phyloP scores from a whole-genome alignment of 371 early-diverging fungal species.

The Gilbertella persicaria region DNA sequence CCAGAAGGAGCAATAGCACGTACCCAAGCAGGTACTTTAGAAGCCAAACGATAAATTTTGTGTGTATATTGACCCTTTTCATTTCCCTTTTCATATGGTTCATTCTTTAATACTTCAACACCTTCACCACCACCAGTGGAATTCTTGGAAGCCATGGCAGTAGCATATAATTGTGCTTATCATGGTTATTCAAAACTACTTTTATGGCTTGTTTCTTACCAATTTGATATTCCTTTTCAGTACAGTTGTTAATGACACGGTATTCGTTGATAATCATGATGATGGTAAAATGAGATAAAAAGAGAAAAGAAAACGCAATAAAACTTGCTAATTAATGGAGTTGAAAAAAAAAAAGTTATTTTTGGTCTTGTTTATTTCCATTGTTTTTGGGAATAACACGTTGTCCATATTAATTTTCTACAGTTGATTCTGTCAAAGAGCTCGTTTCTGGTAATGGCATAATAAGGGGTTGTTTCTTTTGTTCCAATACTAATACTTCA shows the following conservation, averaged over 20 bases:
- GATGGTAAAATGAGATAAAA: slow-evolving; percentile 9
- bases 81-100: slow-evolving; percentile 62
- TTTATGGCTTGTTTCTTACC: slow-evolving; percentile 8
- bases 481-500: slow-evolving; percentile 24
- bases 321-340: not conserved
- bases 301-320: slow-evolving; percentile 9
- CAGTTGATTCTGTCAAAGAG: not conserved
- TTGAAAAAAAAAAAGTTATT: slow-evolving; percentile 3
- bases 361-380: not conserved
- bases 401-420: not conserved
- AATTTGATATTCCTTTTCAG: slow-evolving; percentile 68
- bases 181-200: not conserved
- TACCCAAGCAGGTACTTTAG: slow-evolving; percentile 58
- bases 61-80: slow-evolving; percentile 76
- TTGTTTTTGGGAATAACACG: too few relatives aligned
- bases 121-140: slow-evolving; percentile 75
- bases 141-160: slow-evolving; percentile 69
- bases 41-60: slow-evolving; percentile 67
- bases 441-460: not conserved
- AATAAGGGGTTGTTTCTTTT: slow-evolving; percentile 18
- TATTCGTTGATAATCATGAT: slow-evolving; percentile 68
- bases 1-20: slow-evolving; percentile 61
- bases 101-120: slow-evolving; percentile 71
- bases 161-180: slow-evolving; percentile 67
- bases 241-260: slow-evolving; percentile 70